Base-by-base conservation (phyloP, 768 basidiomycete genomes). In the Hypholoma sublateritium region DNA sequence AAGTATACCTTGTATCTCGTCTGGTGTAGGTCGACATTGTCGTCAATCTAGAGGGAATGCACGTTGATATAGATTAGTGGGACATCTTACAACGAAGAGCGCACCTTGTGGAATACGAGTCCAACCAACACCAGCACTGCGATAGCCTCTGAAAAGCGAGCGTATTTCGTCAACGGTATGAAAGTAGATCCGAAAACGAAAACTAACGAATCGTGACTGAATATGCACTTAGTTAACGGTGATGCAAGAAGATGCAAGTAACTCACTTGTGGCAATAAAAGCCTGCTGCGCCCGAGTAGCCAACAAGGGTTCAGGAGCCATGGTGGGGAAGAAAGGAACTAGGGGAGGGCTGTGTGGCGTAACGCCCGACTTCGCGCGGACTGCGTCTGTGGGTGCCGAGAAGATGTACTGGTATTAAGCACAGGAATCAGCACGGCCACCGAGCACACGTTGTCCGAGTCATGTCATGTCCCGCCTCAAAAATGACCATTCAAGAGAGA, bases 111-210 rank as follows among this genome's bases (percentile, higher is more conserved):
- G 65, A 91, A 93, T 14, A 84, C 84, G 35, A 88, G 78, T 37
- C 72, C 86, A 53, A 93, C 86, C 85, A 93, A 86, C 9, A 80
- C 78, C 47, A 93, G 74, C 34, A 94, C 89, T 7, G 86, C 77
- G 46, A 88, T 72, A 1, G 88, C 91, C 76, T 93, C 91, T 93
- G 67, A 45, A 32, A 32, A 63, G 25, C 25, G 42, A 19, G 36
- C 17, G 49, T 16, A 54, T 49, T 47, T 2, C 34, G n/a, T 53
- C 46, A 21, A 53, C 51, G 41, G 41, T 11, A 21, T 32, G 12
- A 28, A n/a, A 42, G 21, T 43, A 35, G 19, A 46, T 16, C 11
- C 13, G 44, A 54, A 49, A 34, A 17, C 25, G 22, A 13, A 19
- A n/a, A 81, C 87, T 78, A 56, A 89, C 88, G 87, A 63, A 84